Conservation (phyloP, 495 filamentous ascomycete genomes). For the Neurospora sp. region DNA sequence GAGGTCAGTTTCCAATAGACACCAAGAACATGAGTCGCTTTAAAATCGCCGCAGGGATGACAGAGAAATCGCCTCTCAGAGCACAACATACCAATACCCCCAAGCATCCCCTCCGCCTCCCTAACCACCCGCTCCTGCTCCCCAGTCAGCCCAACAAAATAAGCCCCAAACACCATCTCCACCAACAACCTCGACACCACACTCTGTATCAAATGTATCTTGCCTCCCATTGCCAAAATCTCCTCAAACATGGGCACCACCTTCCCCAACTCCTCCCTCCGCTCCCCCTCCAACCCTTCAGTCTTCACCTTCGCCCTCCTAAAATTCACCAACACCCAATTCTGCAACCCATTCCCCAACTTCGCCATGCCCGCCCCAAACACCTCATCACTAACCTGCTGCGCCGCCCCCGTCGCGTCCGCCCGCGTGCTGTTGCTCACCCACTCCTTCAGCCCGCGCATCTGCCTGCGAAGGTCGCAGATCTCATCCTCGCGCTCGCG, state of each 20-base stretch:
- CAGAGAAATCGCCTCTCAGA: no score
- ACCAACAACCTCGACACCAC: slow-evolving; percentile 41
- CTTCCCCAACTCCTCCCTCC: slow-evolving; percentile 26
- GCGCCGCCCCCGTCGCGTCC: slow-evolving; percentile 21
- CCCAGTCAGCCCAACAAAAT: slow-evolving; percentile 41
- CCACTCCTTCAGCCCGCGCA: slow-evolving; percentile 45
- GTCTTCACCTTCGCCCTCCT: slow-evolving; percentile 41
- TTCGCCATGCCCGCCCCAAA: slow-evolving; percentile 37
- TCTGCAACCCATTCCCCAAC: slow-evolving; percentile 46
- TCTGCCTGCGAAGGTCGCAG: slow-evolving; percentile 31
- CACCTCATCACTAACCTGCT: slow-evolving; percentile 45
- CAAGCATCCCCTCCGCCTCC: slow-evolving; percentile 36
- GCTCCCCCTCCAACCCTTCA: slow-evolving; percentile 23
- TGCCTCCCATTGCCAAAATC: slow-evolving; percentile 31
- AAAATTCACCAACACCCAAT: slow-evolving; percentile 48
- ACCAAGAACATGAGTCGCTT: no score
- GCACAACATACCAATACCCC: no score
- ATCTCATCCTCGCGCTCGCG: slow-evolving; percentile 35
- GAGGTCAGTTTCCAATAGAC: no score
- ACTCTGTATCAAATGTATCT: slow-evolving; percentile 44
- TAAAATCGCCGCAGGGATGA: no score
- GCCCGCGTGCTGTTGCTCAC: slow-evolving; percentile 40
- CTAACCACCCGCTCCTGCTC: slow-evolving; percentile 32
- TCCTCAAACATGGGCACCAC: slow-evolving; percentile 43
- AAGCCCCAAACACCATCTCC: slow-evolving; percentile 40